A percentile compares a stretch with the other conserved stretches of the same genome.
These are phyloP conservation scores for Balakata baccata DNA, from an alignment of 345 rosid genomes.

Conservation along the genomic window DNA sequence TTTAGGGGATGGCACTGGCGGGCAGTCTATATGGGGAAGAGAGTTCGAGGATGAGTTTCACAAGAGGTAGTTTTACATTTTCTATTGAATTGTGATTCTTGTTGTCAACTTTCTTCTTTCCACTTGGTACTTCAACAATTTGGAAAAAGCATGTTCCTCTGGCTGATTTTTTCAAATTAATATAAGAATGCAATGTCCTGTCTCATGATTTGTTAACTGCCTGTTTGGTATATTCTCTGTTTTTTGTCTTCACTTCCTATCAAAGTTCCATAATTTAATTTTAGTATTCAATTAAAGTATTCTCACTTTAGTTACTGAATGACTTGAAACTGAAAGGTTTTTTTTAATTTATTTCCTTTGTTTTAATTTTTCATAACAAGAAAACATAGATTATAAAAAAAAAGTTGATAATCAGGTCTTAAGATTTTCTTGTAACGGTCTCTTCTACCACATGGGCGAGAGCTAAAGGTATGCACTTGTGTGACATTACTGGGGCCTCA, in stretches of 20 bases:
- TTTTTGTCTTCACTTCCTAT: neutral
- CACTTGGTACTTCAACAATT: neutral
- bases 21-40: conserved; percentile 99
- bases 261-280: no score
- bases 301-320: neutral
- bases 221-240: neutral
- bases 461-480: neutral
- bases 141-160: conserved; percentile 9
- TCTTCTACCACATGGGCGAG: neutral
- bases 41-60: conserved; percentile 99
- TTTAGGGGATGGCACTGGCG: conserved; percentile 98
- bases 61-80: conserved; percentile 59
- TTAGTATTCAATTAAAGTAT: neutral
- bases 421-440: neutral
- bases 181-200: neutral
- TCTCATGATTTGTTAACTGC: neutral
- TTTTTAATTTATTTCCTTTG: neutral
- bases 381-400: neutral
- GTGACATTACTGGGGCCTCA: neutral
- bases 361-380: neutral
- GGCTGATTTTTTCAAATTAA: neutral
- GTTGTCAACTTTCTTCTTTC: neutral
- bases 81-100: neutral
- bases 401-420: neutral
- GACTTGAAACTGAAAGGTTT: neutral